Conservation (phyloP, 192 early-diverging fungal genomes). For the Mortierella claussenii region DNA sequence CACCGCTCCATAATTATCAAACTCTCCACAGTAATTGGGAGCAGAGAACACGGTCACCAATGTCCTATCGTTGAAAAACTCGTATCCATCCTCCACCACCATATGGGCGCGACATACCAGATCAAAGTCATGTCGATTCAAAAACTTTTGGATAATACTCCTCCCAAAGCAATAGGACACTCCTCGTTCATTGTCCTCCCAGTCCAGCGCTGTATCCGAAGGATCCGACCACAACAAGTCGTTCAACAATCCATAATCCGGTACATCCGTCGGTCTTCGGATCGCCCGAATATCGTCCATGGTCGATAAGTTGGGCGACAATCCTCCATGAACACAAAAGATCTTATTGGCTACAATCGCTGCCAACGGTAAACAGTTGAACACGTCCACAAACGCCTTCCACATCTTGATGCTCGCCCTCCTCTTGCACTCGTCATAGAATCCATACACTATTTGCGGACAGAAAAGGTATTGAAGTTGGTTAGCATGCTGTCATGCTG, state of each 20-base stretch:
- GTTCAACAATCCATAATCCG: slow-evolving; percentile 91
- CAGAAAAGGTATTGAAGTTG: no score
- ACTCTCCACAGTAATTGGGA: slow-evolving; percentile 98
- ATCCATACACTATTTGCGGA: slow-evolving; percentile 81
- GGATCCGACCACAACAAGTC: slow-evolving; percentile 96
- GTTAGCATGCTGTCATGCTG: no score
- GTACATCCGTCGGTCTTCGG: slow-evolving; percentile 87
- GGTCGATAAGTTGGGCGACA: slow-evolving; percentile 78
- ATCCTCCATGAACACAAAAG: slow-evolving; percentile 96
- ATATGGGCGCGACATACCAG: slow-evolving; percentile 93
- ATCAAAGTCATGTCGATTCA: slow-evolving; percentile 88
- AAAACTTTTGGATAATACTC: slow-evolving; percentile 83
- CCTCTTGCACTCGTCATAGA: slow-evolving; percentile 98
- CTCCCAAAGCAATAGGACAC: slow-evolving; percentile 94
- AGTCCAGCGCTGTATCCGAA: slow-evolving; percentile 77
- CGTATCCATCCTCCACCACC: slow-evolving; percentile 97
- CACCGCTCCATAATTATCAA: slow-evolving; percentile 90
- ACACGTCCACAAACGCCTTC: slow-evolving; percentile 91
- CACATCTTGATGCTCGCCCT: slow-evolving; percentile 88
- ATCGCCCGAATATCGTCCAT: slow-evolving; percentile 91
- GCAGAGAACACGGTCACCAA: slow-evolving; percentile 96
- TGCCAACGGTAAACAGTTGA: slow-evolving; percentile 92
- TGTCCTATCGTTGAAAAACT: slow-evolving; percentile 91
- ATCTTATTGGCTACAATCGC: slow-evolving; percentile 93
- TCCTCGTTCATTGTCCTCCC: slow-evolving; percentile 95